Base-by-base conservation (phyloP, 179 eudicot species). In the Spinacia oleracea region DNA sequence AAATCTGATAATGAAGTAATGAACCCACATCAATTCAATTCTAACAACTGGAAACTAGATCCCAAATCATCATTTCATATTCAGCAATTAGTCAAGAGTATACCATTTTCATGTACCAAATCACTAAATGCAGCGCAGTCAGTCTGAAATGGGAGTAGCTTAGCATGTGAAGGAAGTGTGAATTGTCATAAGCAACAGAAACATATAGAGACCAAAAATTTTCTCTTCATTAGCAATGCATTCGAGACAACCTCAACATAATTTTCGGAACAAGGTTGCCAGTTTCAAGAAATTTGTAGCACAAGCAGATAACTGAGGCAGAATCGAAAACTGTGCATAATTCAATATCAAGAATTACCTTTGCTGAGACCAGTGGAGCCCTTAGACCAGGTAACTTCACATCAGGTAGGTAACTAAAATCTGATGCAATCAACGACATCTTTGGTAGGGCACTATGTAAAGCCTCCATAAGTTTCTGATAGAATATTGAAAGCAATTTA, bases 351-450 rank as follows among this genome's bases (percentile, higher is more conserved):
- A 29, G 55, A 34, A 42, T 31, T 85, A 95, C 98, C 97, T 93
- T 95, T 48, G 87, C 85, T 78, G 98, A 88, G 74, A 95, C 98
- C 83, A 95, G 77, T 3, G 98, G 98, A 88, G 98, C 98, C 84
- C 97, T 90, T 51, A 91, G 88, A 83, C 98, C 98, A 65, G 88
- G 88, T 82, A 91, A 65, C 86, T 78, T 93, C 81, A 95, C 97
- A 83, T 93, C 95, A 79, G 97, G 98, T 45, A 95, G 93, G 88
- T 87, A 93, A 85, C 90, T 95, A 82, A 95, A 95, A 86, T 95
- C 98, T 31, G 98, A 95, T 40, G 95, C 95, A 66, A 95, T 90
- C 78, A 95, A 81, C 35, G 98, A 95, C 98, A 95, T 95, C 90
- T 90, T 95, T 32, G 98, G 98, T 72, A 93, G 83, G 79, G 91